These are phyloP conservation scores for Suillus sp. DNA, from an alignment of 768 basidiomycete species.

Conservation along the genomic window DNA sequence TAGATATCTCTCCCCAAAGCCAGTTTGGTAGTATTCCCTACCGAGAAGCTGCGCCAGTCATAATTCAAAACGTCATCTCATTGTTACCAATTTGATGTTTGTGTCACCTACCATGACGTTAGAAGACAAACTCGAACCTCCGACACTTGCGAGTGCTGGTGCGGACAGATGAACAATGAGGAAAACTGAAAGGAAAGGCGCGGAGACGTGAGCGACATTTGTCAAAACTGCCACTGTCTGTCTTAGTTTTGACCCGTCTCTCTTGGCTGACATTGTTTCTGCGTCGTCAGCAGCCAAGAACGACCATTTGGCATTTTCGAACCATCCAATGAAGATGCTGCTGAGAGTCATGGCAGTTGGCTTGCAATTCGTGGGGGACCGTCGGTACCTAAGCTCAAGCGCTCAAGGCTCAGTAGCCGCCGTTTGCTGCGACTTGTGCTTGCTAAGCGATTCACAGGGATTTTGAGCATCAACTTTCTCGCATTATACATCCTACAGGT, in stretches of 20 bases:
- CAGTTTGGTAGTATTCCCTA: conserved; percentile 83
- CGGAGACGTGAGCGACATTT: conserved; percentile 62
- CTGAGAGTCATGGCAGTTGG: not conserved
- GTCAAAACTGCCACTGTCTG: conserved; percentile 44
- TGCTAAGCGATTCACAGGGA: not conserved
- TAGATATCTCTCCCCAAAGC: conserved; percentile 66
- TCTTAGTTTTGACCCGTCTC: not conserved
- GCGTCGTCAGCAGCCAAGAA: not conserved
- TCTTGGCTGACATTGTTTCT: not conserved
- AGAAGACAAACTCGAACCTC: conserved; percentile 68
- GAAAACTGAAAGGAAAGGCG: conserved; percentile 79
- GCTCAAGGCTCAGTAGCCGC: not conserved
- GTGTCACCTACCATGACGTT: conserved; percentile 65
- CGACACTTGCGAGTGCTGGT: conserved; percentile 69
- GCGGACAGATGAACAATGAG: conserved; percentile 76
- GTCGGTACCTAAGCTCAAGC: too few species aligned
- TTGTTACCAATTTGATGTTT: not conserved
- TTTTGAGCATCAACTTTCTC: not conserved
- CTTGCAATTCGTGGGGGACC: not conserved
- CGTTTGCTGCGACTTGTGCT: not conserved
- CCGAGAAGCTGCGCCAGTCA: conserved; percentile 61
- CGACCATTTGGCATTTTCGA: not conserved
- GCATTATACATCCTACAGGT: not conserved
- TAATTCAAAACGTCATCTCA: not conserved
- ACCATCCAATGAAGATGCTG: not conserved